phyloP scores from a whole-genome alignment of 768 basidiomycete genomes.

The Gymnopilus dilepis region DNA sequence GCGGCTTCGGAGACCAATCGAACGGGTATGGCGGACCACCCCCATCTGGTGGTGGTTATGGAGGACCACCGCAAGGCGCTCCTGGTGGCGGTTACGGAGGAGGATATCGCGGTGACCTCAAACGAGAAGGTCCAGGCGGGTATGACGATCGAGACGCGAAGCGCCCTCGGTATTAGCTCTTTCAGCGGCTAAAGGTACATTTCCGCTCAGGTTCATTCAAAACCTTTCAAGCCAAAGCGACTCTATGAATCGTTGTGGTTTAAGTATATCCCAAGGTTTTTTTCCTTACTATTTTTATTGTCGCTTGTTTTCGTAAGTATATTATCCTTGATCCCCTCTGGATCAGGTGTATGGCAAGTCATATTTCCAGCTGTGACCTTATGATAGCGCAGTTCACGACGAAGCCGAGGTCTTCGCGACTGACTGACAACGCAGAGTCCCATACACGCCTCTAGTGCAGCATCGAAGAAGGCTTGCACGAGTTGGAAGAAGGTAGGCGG shows the following conservation, averaged over 20 bases:
- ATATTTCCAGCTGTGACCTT: background rate
- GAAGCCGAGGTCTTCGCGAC: background rate
- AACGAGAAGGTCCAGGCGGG: constrained; percentile 77
- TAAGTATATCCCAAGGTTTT: constrained; percentile 29
- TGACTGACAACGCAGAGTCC: background rate
- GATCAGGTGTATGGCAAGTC: constrained; percentile 17
- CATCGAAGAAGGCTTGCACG: background rate
- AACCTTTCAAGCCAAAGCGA: constrained; percentile 27
- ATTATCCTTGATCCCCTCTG: constrained; percentile 14
- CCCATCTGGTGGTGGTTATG: constrained; percentile 36
- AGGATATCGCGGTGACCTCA: constrained; percentile 75
- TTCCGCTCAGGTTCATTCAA: constrained; percentile 26
- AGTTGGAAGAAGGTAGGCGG: background rate
- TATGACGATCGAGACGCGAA: constrained; percentile 84
- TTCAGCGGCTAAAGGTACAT: constrained; percentile 31
- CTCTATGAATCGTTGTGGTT: constrained; percentile 25
- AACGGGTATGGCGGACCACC: constrained; percentile 46
- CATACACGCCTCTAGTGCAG: background rate
- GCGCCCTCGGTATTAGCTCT: constrained; percentile 77
- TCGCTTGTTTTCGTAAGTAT: constrained; percentile 30
- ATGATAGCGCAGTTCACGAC: background rate
- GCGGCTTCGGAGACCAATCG: constrained; percentile 60
- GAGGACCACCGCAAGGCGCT: constrained; percentile 33
- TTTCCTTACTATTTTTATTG: constrained; percentile 19
- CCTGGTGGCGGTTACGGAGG: constrained; percentile 55